These are phyloP conservation scores for Fraxinus excelsior DNA, from an alignment of 257 asterid genomes.

Conservation along the genomic window DNA sequence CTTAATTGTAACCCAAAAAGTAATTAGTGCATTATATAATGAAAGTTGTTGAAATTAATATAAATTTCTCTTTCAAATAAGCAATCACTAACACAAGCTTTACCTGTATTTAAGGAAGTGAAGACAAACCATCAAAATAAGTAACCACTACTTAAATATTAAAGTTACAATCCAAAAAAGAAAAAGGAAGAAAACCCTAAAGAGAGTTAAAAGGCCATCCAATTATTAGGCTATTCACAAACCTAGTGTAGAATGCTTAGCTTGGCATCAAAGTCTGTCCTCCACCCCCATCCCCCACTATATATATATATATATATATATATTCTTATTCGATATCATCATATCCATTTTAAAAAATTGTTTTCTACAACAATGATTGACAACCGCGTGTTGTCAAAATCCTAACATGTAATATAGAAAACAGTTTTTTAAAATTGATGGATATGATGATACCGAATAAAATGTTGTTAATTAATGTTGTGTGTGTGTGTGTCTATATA, in stretches of 20 bases:
- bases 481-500: too few relatives aligned
- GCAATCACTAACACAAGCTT: background rate
- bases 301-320: too few relatives aligned
- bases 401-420: too few relatives aligned
- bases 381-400: too few relatives aligned
- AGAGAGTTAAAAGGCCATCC: background rate
- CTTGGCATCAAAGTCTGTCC: conserved; percentile 4
- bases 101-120: background rate
- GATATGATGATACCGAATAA: too few relatives aligned
- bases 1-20: background rate
- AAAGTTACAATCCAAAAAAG: background rate
- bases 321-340: too few relatives aligned
- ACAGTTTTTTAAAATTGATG: too few relatives aligned
- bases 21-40: background rate
- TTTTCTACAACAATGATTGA: too few relatives aligned
- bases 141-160: background rate
- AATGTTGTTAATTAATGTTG: too few relatives aligned
- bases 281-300: background rate
- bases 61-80: background rate
- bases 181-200: background rate
- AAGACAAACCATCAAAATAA: background rate
- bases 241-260: background rate
- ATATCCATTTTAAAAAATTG: too few relatives aligned
- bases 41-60: background rate
- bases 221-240: background rate